These are phyloP conservation scores for Solanum chacoense DNA, from an alignment of 305 asterid species.

Conservation along the genomic window DNA sequence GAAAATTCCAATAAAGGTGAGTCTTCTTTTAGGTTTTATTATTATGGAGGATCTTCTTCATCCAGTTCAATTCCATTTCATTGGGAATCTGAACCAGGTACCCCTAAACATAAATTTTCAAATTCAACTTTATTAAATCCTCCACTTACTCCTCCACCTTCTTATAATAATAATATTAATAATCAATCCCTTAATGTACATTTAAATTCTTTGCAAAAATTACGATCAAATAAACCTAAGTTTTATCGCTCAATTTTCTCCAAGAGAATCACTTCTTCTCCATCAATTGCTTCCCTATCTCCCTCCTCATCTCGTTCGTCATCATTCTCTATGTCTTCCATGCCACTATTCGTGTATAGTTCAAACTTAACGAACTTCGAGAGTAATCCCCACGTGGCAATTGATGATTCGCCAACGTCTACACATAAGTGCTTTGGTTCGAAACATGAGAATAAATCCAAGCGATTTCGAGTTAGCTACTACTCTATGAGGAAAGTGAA, in stretches of 20 bases:
- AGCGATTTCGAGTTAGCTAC: background rate
- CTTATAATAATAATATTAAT: background rate
- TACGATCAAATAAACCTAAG: background rate
- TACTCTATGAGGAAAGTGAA: background rate
- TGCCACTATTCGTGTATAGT: background rate
- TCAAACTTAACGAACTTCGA: background rate
- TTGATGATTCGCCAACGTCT: background rate
- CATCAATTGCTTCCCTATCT: background rate
- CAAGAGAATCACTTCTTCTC: background rate
- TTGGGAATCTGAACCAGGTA: conserved; percentile 7
- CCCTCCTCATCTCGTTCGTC: conserved; percentile 2
- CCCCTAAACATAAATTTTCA: background rate
- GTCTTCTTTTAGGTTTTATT: background rate
- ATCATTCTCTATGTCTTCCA: conserved; percentile 11
- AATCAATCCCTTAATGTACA: background rate
- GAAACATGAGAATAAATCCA: background rate
- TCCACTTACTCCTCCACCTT: conserved; percentile 4
- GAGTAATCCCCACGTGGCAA: background rate
- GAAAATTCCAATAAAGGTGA: conserved; percentile 6
- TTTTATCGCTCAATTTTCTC: background rate
- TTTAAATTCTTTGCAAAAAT: background rate
- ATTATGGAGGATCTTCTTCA: conserved; percentile 7
- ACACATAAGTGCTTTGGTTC: background rate
- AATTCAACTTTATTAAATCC: background rate
- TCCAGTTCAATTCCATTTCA: conserved; percentile 6